Evolutionary conservation across 257 asterid species (phyloP), one percentile per base, ranked within the genome.

Genomic region (Cinchona pubescens): DNA sequence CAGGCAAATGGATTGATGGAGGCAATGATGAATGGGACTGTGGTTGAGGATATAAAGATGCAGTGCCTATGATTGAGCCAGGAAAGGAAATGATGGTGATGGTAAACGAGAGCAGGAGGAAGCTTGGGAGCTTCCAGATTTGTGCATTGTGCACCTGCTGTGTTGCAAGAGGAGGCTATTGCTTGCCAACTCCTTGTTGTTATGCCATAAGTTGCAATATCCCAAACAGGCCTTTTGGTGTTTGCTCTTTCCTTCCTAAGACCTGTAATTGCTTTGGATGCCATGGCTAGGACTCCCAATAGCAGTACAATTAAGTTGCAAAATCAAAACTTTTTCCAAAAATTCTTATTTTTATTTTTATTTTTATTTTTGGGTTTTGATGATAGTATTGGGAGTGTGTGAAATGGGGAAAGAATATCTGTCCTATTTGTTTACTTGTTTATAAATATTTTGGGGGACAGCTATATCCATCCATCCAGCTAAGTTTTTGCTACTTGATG

Each of bases 221-320:
- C 40, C 97, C 97, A 71, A 87, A 92, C 85, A 86, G 93, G 86
- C 97, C 97, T 81, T 92, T 92, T 79, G 97, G 97, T 1, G 88
- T 75, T 82, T 92, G 97, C 55, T 88, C 97, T 48, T 92, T 92
- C 88, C 87, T 92, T 77, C 97, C 96, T 83, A 87, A 83, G 85
- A 85, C 95, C 51, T 92, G 97, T 72, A 89, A 86, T 83, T 92
- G 97, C 86, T 83, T 90, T 78, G 87, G 89, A 60, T 93, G 98
- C 85, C 95, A 91, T 82, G 65, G 79, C 83, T 86, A 72, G 75
- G 71, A 42, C 49, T 40, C 23, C 3, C 34, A 53, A 2, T 53
- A 21, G 29, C 25, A 21, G 29, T 56, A 25, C 25, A 35, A 23
- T 48, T 27, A 32, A 42, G n/a, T 18, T 53, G 19, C 32, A 61